Percentiles rank a stretch among this genome's conserved stretches.
phyloP scores from a whole-genome alignment of 805 yeast genomes.

The Danielia reshetovae region DNA sequence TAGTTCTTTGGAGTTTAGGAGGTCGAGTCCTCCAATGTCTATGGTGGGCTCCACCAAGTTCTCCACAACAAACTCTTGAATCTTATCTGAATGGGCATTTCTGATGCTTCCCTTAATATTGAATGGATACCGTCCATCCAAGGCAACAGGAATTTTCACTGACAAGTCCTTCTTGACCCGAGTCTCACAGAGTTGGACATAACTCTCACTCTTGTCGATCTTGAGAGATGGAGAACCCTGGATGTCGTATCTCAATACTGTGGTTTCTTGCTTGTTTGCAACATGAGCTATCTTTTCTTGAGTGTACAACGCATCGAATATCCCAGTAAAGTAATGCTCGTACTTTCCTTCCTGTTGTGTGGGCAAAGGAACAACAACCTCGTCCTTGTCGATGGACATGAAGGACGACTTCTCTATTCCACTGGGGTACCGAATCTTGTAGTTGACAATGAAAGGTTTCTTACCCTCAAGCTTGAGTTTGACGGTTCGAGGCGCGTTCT shows the following conservation, averaged over 20 bases:
- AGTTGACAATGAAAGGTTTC: constrained; percentile 67
- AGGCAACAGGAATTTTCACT: constrained; percentile 45
- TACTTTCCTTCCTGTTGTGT: constrained; percentile 54
- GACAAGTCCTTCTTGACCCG: constrained; percentile 23
- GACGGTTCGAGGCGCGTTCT: constrained; percentile 23
- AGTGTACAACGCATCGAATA: constrained; percentile 64
- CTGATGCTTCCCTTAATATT: constrained; percentile 51
- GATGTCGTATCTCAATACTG: constrained; percentile 39
- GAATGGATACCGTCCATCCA: constrained; percentile 63
- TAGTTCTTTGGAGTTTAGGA: constrained; percentile 2
- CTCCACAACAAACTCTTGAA: constrained; percentile 43
- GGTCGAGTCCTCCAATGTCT: no score
- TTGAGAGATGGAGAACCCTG: constrained; percentile 57
- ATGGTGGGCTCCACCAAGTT: not conserved
- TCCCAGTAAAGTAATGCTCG: constrained; percentile 53
- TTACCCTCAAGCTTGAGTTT: constrained; percentile 48
- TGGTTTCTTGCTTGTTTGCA: constrained; percentile 6
- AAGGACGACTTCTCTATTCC: constrained; percentile 41
- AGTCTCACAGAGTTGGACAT: constrained; percentile 46
- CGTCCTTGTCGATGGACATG: constrained; percentile 27
- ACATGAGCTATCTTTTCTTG: constrained; percentile 22
- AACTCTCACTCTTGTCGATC: constrained; percentile 44
- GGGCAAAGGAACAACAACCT: constrained; percentile 33
- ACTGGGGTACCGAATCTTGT: constrained; percentile 56
- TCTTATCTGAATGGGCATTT: constrained; percentile 56